Evolutionary conservation across 2,329 filamentous ascomycete genomes (phyloP), one percentile per base, ranked within the genome.

Genomic region (Cercospora sp.): DNA sequence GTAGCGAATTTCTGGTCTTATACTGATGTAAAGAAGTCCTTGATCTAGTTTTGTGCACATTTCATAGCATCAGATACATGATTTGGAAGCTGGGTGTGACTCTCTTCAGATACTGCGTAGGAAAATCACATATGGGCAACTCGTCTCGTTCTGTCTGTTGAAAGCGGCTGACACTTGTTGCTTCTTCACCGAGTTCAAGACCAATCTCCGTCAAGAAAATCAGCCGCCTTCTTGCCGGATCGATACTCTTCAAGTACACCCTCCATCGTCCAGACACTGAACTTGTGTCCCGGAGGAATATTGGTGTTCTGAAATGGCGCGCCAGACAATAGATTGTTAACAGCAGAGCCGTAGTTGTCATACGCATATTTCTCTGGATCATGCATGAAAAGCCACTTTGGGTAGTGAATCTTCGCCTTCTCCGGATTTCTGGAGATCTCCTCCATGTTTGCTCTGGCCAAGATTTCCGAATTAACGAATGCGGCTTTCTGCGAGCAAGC

Each of bases 401-500:
- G 82, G 2, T 81, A 78, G 71, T 82, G 81, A 40, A 81, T 81
- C 18, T 80, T 79, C 13, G 81, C 81, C 7, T 79, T 76, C 45
- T 80, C 78, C 0, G 81, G 81, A 69, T 83, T 80, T 1, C 82
- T 74, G 73, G 82, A 81, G 66, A 84, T 81, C 69, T 83, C 83
- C 66, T 80, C 78, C 82, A 82, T 84, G 72, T 84, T 80, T 10
- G 82, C 84, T 66, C 82, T 80, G 73, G 84, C 82, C 1, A 83
- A 78, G 8, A 83, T 79, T 73, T 83, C 81, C 28, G 82, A 77
- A 73, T 84, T 82, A 69, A 79, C 79, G 76, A 83, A 83, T 51
- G 81, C 80, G 40, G 84, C 79, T 66, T 84, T 84, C 66, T 85
- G 83, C 1, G 82, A 81, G 76, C 83, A 85, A 5, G 80, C 79